A percentile compares a stretch with the other conserved stretches of the same genome.
These are phyloP conservation scores for Metschnikowia reukaufii DNA, from an alignment of 805 yeast species.

Conservation along the genomic window DNA sequence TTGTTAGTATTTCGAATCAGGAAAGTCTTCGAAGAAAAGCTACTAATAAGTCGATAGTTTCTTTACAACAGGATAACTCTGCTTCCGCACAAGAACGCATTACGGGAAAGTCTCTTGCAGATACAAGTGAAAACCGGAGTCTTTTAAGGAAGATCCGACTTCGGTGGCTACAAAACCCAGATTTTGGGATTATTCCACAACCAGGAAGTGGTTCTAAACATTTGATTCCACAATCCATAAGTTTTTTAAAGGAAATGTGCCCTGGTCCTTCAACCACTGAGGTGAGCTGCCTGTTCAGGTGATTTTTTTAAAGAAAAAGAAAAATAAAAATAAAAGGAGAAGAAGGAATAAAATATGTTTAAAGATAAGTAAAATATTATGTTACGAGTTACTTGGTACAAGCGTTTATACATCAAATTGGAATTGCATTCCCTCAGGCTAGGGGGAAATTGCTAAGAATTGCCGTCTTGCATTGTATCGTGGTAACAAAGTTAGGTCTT, in stretches of 20 bases:
- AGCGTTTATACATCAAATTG: too few relatives aligned
- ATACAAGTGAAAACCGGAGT: slow-evolving; percentile 11
- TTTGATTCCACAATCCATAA: slow-evolving; percentile 8
- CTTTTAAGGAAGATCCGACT: slow-evolving; percentile 13
- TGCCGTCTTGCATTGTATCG: too few relatives aligned
- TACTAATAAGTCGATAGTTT: not conserved
- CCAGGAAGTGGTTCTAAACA: not conserved
- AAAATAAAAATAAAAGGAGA: too few relatives aligned
- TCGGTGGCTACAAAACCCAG: slow-evolving; percentile 11
- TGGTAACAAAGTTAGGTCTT: too few relatives aligned
- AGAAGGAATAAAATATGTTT: too few relatives aligned
- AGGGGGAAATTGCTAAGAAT: too few relatives aligned
- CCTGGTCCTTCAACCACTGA: slow-evolving; percentile 16
- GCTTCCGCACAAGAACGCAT: slow-evolving; percentile 6
- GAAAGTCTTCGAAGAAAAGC: not conserved
- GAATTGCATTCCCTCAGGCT: too few relatives aligned
- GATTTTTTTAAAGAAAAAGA: not conserved
- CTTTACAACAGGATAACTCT: not conserved
- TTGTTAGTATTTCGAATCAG: not conserved
- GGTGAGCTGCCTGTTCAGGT: slow-evolving; percentile 5
- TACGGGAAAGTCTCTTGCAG: slow-evolving; percentile 1
- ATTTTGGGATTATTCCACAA: not conserved
- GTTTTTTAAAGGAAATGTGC: slow-evolving; percentile 13
- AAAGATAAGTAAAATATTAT: too few relatives aligned
- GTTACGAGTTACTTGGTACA: too few relatives aligned